These are phyloP conservation scores for Tilletia horrida DNA, from an alignment of 1,284 basidiomycete species.

Conservation along the genomic window DNA sequence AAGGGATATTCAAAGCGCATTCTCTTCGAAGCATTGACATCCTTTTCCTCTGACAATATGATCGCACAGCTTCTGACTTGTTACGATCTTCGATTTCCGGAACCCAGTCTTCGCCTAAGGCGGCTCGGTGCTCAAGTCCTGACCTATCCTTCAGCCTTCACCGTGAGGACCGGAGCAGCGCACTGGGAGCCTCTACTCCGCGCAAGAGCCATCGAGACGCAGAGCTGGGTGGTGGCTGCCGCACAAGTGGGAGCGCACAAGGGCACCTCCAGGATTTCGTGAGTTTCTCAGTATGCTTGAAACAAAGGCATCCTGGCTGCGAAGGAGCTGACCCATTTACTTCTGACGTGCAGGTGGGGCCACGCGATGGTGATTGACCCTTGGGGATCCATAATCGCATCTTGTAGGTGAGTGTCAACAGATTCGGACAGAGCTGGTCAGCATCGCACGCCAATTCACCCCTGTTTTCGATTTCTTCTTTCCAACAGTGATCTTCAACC, in stretches of 20 bases:
- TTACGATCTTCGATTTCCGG: constrained; percentile 61
- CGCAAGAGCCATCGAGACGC: constrained; percentile 57
- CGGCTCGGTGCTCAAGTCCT: constrained; percentile 58
- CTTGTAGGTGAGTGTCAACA: constrained; percentile 38
- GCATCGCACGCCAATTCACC: no score
- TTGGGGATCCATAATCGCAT: constrained; percentile 50
- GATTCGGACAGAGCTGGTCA: no score
- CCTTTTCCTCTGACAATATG: not conserved
- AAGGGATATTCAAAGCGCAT: not conserved
- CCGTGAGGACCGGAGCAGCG: constrained; percentile 56
- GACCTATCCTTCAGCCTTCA: constrained; percentile 60
- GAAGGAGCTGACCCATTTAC: no score
- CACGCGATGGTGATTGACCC: constrained; percentile 55
- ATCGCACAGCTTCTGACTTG: constrained; percentile 58
- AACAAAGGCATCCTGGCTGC: not conserved
- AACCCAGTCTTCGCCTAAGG: constrained; percentile 57
- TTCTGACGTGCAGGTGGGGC: constrained; percentile 38
- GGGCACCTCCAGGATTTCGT: constrained; percentile 42
- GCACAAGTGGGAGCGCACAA: constrained; percentile 55
- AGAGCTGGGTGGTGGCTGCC: constrained; percentile 55
- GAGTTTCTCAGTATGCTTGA: constrained; percentile 18
- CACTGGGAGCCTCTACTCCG: constrained; percentile 53
- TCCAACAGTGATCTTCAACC: constrained; percentile 44
- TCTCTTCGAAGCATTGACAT: not conserved
- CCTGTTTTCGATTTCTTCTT: not conserved